Percentiles rank a stretch among this genome's conserved stretches.
phyloP scores from a whole-genome alignment of 2,329 filamentous ascomycete species.

The Cercospora canescens region DNA sequence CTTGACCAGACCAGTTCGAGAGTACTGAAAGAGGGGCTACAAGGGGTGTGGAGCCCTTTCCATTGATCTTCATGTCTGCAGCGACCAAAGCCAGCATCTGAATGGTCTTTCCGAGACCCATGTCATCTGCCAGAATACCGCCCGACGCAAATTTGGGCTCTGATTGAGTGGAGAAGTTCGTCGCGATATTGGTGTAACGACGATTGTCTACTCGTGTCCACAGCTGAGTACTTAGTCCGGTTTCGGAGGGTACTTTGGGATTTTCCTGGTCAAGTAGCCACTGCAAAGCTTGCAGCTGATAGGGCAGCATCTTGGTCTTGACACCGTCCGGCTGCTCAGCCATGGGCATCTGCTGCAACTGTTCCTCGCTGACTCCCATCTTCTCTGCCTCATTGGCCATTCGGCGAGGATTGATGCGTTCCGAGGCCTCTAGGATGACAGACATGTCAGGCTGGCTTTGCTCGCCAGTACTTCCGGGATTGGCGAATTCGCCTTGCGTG shows the following conservation, averaged over 20 bases:
- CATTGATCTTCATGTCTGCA: conserved; percentile 44
- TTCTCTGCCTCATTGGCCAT: conserved; percentile 66
- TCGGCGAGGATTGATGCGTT: conserved; percentile 66
- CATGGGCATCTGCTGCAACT: conserved; percentile 70
- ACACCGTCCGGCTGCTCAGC: conserved; percentile 67
- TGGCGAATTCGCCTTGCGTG: conserved; percentile 14
- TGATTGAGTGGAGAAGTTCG: conserved; percentile 61
- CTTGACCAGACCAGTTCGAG: conserved; percentile 87
- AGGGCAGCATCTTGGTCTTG: conserved; percentile 69
- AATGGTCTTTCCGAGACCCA: conserved; percentile 88
- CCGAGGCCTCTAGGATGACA: conserved; percentile 65
- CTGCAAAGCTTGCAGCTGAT: conserved; percentile 76
- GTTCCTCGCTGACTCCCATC: conserved; percentile 69
- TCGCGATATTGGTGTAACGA: conserved; percentile 68
- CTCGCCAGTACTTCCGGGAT: conserved; percentile 9
- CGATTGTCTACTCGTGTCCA: conserved; percentile 63
- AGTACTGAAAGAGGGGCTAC: conserved; percentile 81
- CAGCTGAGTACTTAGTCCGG: conserved; percentile 68
- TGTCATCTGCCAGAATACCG: conserved; percentile 86
- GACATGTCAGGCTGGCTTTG: conserved; percentile 52
- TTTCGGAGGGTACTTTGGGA: conserved; percentile 63
- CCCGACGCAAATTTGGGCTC: conserved; percentile 69
- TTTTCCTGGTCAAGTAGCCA: conserved; percentile 80
- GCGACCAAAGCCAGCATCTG: conserved; percentile 81
- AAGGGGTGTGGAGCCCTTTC: conserved; percentile 69